Base-by-base conservation (phyloP, 352 stramenopile genomes). In the Globisporangium parvum region DNA sequence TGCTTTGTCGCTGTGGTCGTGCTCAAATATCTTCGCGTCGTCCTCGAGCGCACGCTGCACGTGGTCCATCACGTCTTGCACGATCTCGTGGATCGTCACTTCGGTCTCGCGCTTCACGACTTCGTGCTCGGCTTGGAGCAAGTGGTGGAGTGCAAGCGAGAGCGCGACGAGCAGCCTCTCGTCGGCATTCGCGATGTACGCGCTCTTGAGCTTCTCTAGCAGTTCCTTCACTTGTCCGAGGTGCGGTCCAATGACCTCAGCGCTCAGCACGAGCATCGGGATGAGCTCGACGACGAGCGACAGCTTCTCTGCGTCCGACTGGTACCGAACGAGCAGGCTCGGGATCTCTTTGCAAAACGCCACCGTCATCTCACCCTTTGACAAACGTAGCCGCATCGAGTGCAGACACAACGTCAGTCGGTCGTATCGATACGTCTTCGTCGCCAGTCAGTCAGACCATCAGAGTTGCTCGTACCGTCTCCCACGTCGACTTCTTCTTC, bases 311-410 rank as follows among this genome's bases (percentile, higher is more conserved):
- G 74, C 66, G 47, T 95, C 85, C 0, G 84, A 80, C 57, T 95
- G 83, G 37, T 88, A 93, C 26, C 77, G 62, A 40, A 85, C 60
- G 11, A 95, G 75, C 53, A 95, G 61, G 12, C 62, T 84, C 17
- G 85, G 83, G 28, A 95, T 75, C 57, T 93, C 85, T 37, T 86
- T 85, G 66, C 77, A 93, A 44, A 91, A 93, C 31, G 73, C 70
- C 18, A 88, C 69, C 15, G 80, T 85, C 28, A 93, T 83, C 55
- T 92, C 85, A 53, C 89, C 76, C 79, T 90, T 55, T 24, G 9
- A 21, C 11, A 42, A 24, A n/a, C 39, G 47, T 47, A 28, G 6
- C 45, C 26, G 26, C 26, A 31, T 31, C 26, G 26, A 31, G 26
- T 31, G 26, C 26, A 31, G 26, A 31, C n/a, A 49, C 11, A 17